Percentiles rank a stretch among this genome's conserved stretches.
These are phyloP conservation scores for Gaertneriomyces semiglobifer DNA, from an alignment of 192 early-diverging fungal genomes.

Conservation along the genomic window DNA sequence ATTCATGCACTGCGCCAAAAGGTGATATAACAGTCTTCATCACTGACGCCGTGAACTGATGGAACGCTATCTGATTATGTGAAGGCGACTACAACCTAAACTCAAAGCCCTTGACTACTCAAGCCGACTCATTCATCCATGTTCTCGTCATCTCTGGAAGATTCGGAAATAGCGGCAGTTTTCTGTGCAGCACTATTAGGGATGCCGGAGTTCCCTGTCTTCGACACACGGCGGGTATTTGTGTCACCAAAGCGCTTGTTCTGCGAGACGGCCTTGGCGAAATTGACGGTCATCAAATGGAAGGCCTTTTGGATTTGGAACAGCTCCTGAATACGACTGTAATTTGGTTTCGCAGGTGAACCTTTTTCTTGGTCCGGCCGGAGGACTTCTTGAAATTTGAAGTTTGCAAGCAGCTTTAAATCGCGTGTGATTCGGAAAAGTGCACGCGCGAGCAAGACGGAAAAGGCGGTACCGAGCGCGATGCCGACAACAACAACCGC, in stretches of 20 bases:
- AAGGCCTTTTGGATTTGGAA: constrained; percentile 13
- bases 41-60: too few species aligned
- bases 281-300: constrained; percentile 16
- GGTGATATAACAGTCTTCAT: too few species aligned
- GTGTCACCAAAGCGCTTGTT: constrained; percentile 18
- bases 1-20: too few species aligned
- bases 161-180: neutral
- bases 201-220: too few species aligned
- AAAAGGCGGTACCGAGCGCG: neutral
- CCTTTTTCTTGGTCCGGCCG: neutral
- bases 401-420: constrained; percentile 2
- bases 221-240: too few species aligned
- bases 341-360: neutral
- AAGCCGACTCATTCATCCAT: neutral
- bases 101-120: neutral
- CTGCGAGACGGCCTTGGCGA: constrained; percentile 17
- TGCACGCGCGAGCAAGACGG: constrained; percentile 7
- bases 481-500: constrained; percentile 10
- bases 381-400: constrained; percentile 16
- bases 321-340: constrained; percentile 16
- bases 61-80: too few species aligned
- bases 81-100: too few species aligned
- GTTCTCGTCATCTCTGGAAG: neutral
- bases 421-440: constrained; percentile 6
- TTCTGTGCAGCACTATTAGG: neutral